Percentiles rank a stretch among this genome's conserved stretches.
phyloP scores from a whole-genome alignment of 2,329 filamentous ascomycete species.

The Diaporthe vexans region DNA sequence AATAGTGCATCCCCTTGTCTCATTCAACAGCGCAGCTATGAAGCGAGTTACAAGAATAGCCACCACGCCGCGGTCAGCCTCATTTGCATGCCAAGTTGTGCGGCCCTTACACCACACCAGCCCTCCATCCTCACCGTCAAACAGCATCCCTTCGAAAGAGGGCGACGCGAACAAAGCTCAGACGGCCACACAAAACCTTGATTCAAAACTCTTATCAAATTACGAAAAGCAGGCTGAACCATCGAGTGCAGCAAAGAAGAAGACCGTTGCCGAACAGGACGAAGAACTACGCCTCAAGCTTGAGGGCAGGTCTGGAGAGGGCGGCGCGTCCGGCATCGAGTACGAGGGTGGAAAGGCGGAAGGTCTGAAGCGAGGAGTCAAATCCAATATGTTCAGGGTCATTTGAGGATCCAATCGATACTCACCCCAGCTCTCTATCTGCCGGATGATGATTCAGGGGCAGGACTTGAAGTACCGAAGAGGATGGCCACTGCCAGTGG shows the following conservation, averaged over 20 bases:
- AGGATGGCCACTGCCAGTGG: no score
- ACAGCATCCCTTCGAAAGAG: not conserved
- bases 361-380: constrained; percentile 80
- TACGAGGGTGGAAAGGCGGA: constrained; percentile 81
- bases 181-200: not conserved
- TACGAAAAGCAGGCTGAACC: not conserved
- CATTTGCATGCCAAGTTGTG: not conserved
- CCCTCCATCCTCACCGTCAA: not conserved
- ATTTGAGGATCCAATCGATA: constrained; percentile 60
- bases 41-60: not conserved
- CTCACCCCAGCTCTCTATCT: no score
- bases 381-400: constrained; percentile 82
- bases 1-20: not conserved
- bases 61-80: not conserved
- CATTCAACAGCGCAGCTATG: not conserved
- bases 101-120: constrained; percentile 11
- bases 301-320: constrained; percentile 76
- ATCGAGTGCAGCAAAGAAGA: constrained; percentile 49
- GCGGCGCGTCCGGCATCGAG: constrained; percentile 79
- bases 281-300: constrained; percentile 76
- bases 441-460: not conserved
- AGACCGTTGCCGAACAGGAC: constrained; percentile 75
- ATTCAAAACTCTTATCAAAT: not conserved
- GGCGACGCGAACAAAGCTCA: not conserved
- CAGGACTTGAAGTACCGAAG: not conserved